Evolutionary conservation across 139 green algal species (phyloP).

Genomic region (Chlamydomonas sp.): DNA sequence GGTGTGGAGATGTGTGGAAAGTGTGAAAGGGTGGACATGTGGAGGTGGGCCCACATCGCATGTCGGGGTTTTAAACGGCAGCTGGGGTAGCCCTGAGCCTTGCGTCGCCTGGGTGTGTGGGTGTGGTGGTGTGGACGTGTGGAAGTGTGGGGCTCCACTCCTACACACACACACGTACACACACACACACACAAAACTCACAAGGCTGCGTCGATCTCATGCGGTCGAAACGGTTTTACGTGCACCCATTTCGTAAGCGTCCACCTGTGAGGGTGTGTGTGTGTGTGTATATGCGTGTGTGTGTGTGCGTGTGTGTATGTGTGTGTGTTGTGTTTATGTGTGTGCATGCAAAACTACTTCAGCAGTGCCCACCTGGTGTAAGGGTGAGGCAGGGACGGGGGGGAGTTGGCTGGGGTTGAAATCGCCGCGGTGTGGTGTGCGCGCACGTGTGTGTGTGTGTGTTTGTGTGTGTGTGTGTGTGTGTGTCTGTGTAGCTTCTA

Average conservation of each 20-base stretch:
- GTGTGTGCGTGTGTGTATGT: no score
- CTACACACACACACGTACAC: background rate
- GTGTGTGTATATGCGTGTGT: no score
- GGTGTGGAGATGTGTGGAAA: no score
- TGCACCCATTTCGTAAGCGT: constrained; percentile 50
- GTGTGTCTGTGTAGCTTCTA: no score
- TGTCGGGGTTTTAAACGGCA: background rate
- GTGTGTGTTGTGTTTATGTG: no score
- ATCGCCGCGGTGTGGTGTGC: background rate
- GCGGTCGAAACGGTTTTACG: constrained; percentile 30
- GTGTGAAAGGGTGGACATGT: no score
- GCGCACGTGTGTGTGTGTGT: background rate
- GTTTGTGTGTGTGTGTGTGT: no score
- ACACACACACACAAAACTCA: background rate
- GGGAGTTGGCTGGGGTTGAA: background rate
- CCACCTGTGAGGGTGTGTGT: no score
- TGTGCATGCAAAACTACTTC: no score
- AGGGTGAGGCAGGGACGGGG: background rate
- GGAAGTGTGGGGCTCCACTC: background rate
- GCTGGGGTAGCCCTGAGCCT: background rate
- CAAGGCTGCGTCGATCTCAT: constrained; percentile 16
- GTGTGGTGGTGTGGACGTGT: background rate
- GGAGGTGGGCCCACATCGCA: no score
- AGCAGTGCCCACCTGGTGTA: background rate
- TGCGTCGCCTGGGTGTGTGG: no score